Percentiles rank a stretch among this genome's conserved stretches.
Evolutionary conservation across 1,284 basidiomycete genomes (phyloP).

Genomic region (Cutaneotrichosporon sp.): DNA sequence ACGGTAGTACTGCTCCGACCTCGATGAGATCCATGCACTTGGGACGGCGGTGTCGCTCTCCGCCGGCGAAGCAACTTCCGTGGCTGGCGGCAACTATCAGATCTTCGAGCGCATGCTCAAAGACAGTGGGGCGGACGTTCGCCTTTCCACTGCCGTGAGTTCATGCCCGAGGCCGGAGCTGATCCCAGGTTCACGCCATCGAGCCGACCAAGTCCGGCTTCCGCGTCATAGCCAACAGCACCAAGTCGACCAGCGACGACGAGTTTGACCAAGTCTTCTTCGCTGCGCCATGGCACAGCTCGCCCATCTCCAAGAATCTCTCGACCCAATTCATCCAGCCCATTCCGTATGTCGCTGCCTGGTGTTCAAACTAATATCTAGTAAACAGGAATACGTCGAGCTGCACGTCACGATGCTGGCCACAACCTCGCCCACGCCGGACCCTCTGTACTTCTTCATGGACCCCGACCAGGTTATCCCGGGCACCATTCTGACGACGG

Average conservation of each 20-base stretch:
- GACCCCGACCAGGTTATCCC: constrained; percentile 55
- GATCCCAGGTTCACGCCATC: background rate
- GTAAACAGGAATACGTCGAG: constrained; percentile 64
- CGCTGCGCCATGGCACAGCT: constrained; percentile 39
- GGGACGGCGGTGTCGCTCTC: constrained; percentile 71
- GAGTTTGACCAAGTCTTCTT: constrained; percentile 46
- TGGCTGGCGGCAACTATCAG: constrained; percentile 76
- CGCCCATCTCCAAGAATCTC: constrained; percentile 17
- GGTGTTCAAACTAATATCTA: constrained; percentile 17
- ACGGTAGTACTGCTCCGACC: constrained; percentile 55
- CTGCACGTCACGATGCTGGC: constrained; percentile 85
- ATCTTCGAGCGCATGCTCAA: constrained; percentile 79
- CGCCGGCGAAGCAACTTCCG: constrained; percentile 40
- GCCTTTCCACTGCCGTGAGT: constrained; percentile 62
- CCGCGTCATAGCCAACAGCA: background rate
- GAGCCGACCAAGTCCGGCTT: background rate
- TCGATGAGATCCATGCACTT: constrained; percentile 70
- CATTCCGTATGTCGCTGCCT: constrained; percentile 15
- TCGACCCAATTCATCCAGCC: constrained; percentile 11
- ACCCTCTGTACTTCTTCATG: constrained; percentile 68
- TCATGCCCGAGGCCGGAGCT: background rate
- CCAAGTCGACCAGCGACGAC: constrained; percentile 7
- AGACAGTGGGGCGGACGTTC: constrained; percentile 62
- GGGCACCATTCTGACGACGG: constrained; percentile 62
- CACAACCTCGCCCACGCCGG: constrained; percentile 62